These are phyloP conservation scores for Fusarium concolor DNA, from an alignment of 2,329 filamentous ascomycete genomes.

Conservation along the genomic window DNA sequence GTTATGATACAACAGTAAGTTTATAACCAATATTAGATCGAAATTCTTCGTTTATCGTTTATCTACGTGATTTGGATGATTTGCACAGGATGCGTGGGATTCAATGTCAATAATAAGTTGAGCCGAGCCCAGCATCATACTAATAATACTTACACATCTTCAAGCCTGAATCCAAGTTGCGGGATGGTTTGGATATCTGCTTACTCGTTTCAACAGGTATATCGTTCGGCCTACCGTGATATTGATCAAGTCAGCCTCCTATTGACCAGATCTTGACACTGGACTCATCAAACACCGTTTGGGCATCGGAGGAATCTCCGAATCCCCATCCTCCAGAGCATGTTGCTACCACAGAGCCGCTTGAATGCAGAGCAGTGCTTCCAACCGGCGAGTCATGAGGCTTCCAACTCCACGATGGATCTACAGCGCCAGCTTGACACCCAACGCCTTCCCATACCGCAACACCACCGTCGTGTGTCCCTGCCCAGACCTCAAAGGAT, in stretches of 20 bases:
- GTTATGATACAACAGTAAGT: constrained; percentile 20
- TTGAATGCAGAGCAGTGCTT: constrained; percentile 62
- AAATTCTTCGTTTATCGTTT: background rate
- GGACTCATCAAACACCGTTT: constrained; percentile 43
- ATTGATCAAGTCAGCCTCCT: constrained; percentile 19
- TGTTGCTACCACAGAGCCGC: constrained; percentile 67
- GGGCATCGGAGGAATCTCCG: background rate
- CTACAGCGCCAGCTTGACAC: constrained; percentile 55
- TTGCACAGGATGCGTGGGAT: background rate
- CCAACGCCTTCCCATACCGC: constrained; percentile 70
- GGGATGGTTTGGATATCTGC: background rate
- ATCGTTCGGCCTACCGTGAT: background rate
- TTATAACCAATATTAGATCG: background rate
- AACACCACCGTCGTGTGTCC: constrained; percentile 65
- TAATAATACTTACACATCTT: background rate
- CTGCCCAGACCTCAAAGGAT: constrained; percentile 73
- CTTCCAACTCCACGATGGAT: constrained; percentile 63
- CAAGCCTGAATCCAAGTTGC: background rate
- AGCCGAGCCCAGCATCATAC: background rate
- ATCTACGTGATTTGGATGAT: background rate
- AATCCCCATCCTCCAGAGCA: constrained; percentile 66
- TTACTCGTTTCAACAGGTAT: background rate
- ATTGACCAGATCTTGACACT: constrained; percentile 45
- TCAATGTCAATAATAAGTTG: too few relatives aligned
- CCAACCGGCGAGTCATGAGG: constrained; percentile 62